Percentiles rank a stretch among this genome's conserved stretches.
phyloP scores from a whole-genome alignment of 345 rosid species.

The Xanthoceras sorbifolium region DNA sequence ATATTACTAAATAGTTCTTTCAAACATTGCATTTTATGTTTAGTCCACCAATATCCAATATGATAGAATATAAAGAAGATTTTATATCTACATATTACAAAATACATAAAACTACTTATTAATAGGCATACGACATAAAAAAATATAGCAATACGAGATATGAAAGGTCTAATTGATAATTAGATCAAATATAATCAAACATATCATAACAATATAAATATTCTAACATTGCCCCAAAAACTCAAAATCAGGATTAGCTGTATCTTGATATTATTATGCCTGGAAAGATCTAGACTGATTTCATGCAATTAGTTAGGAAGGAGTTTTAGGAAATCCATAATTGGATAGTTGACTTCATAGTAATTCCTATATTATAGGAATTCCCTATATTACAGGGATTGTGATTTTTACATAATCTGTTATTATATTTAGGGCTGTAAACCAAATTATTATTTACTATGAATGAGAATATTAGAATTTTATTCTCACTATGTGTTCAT shows the following conservation, averaged over 20 bases:
- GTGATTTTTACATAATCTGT: too few relatives aligned
- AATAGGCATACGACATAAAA: neutral
- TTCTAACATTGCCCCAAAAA: neutral
- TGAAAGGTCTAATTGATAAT: neutral
- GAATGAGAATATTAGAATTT: too few relatives aligned
- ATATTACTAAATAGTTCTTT: neutral
- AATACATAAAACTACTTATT: neutral
- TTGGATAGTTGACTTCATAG: too few relatives aligned
- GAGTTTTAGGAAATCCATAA: too few relatives aligned
- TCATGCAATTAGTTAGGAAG: too few relatives aligned
- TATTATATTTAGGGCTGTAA: too few relatives aligned
- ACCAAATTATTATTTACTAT: too few relatives aligned
- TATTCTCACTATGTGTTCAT: too few relatives aligned
- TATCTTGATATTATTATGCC: neutral
- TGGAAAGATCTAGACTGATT: too few relatives aligned
- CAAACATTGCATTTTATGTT: neutral
- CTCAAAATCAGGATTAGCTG: neutral
- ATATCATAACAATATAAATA: neutral
- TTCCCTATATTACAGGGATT: too few relatives aligned
- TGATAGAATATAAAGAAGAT: neutral
- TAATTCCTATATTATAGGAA: too few relatives aligned
- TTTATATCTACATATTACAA: neutral
- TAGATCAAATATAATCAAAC: neutral
- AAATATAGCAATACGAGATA: neutral
- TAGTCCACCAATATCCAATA: slow-evolving; percentile 1